Evolutionary conservation across 139 green algal genomes (phyloP).

Genomic region (Micractinium conductrix): DNA sequence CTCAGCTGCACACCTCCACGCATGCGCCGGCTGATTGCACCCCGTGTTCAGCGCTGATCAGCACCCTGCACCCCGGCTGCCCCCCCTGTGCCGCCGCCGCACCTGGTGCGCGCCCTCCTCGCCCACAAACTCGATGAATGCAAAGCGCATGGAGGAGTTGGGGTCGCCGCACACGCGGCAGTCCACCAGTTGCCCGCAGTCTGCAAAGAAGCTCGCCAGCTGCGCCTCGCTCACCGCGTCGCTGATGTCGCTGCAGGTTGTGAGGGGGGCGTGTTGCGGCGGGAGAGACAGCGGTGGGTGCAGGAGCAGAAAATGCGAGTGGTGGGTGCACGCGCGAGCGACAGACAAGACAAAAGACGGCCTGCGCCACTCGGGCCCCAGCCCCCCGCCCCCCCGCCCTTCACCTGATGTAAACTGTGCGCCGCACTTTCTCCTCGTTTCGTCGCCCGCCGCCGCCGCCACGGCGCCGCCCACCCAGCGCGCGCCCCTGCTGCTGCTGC

Average conservation of each 20-base stretch:
- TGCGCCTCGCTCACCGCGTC: constrained; percentile 77
- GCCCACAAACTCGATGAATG: constrained; percentile 93
- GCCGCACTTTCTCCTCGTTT: constrained; percentile 74
- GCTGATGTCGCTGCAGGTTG: constrained; percentile 84
- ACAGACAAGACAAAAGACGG: not conserved
- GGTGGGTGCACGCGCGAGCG: too few relatives aligned
- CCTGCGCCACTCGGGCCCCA: constrained; percentile 23
- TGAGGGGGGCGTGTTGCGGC: constrained; percentile 46
- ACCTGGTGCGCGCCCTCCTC: constrained; percentile 66
- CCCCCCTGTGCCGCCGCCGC: too few relatives aligned
- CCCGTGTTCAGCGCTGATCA: too few relatives aligned
- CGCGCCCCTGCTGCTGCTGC: constrained; percentile 1
- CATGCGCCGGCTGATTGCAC: too few relatives aligned
- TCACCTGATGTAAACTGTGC: constrained; percentile 87
- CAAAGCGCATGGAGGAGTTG: constrained; percentile 92
- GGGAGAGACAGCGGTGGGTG: too few relatives aligned
- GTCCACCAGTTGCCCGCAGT: constrained; percentile 84
- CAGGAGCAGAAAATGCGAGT: too few relatives aligned
- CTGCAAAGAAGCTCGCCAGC: constrained; percentile 75
- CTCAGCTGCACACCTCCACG: too few relatives aligned
- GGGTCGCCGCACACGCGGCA: constrained; percentile 95
- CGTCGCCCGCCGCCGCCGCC: not conserved
- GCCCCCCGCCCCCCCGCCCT: too few relatives aligned
- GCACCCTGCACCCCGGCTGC: not conserved
- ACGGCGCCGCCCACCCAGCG: not conserved